Conservation (phyloP, 139 green algal species). For the Chlorella sp. region DNA sequence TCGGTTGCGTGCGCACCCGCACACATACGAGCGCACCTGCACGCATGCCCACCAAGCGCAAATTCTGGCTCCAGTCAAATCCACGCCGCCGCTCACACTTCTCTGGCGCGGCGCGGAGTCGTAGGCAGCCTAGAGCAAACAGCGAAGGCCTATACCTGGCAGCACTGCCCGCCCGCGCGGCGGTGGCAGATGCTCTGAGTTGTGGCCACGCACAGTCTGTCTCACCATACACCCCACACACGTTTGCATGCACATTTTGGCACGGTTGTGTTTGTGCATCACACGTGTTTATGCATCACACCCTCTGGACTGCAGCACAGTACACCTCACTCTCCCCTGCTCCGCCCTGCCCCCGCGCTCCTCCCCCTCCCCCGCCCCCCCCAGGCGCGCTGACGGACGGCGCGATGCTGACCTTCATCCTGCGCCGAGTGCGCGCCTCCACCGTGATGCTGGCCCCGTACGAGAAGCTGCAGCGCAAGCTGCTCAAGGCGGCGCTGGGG, state of each 20-base stretch:
- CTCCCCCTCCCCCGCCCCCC: neutral
- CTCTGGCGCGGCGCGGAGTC: slow-evolving; percentile 14
- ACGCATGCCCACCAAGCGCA: neutral
- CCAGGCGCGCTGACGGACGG: slow-evolving; percentile 71
- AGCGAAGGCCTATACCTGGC: slow-evolving; percentile 13
- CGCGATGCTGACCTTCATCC: slow-evolving; percentile 75
- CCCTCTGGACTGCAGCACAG: too few species aligned
- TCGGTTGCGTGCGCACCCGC: neutral
- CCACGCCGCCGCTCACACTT: slow-evolving; percentile 7
- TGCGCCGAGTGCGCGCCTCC: slow-evolving; percentile 76
- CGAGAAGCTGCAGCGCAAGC: slow-evolving; percentile 71
- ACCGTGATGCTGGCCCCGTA: slow-evolving; percentile 75
- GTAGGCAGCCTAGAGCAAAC: slow-evolving; percentile 31
- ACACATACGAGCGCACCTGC: neutral
- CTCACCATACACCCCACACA: neutral
- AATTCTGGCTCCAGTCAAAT: slow-evolving; percentile 26
- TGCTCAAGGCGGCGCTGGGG: slow-evolving; percentile 74
- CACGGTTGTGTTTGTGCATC: too few species aligned
- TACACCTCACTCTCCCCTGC: neutral
- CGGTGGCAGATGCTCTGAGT: slow-evolving; percentile 18
- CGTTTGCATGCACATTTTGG: neutral
- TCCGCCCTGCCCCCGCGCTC: neutral
- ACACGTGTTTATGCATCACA: too few species aligned
- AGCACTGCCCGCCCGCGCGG: neutral
- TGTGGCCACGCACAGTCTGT: neutral